Conservation (phyloP, 345 rosid genomes). For the Litchi chinensis region DNA sequence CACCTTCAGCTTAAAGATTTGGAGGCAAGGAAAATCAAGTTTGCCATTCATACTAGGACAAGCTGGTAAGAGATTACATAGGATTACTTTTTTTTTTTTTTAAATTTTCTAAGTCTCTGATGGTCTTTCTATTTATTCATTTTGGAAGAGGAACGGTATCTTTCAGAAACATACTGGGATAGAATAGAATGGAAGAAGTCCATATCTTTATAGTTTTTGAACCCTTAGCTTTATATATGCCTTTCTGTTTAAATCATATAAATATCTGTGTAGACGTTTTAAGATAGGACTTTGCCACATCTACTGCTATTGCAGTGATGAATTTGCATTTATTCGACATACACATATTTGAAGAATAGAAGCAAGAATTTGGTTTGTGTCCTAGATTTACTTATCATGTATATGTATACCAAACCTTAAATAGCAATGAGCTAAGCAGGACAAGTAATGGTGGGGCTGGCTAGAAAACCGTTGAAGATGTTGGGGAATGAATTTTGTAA, state of each 20-base stretch:
- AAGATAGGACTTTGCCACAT: neutral
- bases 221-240: too few species aligned
- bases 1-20: constrained; percentile 73
- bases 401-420: too few species aligned
- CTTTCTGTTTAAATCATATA: too few species aligned
- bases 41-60: constrained; percentile 86
- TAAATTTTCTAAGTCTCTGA: neutral
- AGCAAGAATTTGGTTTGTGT: too few species aligned
- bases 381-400: too few species aligned
- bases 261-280: too few species aligned
- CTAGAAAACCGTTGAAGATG: neutral
- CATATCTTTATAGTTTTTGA: neutral
- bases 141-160: neutral
- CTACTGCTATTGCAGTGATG: neutral
- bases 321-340: neutral
- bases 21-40: constrained; percentile 92
- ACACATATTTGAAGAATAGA: too few species aligned
- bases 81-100: neutral
- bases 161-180: neutral
- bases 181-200: neutral
- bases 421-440: too few species aligned
- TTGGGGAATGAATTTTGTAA: neutral
- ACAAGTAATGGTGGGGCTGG: too few species aligned
- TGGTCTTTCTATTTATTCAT: neutral
- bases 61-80: constrained; percentile 55